Evolutionary conservation across 2,329 filamentous ascomycete genomes (phyloP).

Genomic region (Calonectria henricotiae): DNA sequence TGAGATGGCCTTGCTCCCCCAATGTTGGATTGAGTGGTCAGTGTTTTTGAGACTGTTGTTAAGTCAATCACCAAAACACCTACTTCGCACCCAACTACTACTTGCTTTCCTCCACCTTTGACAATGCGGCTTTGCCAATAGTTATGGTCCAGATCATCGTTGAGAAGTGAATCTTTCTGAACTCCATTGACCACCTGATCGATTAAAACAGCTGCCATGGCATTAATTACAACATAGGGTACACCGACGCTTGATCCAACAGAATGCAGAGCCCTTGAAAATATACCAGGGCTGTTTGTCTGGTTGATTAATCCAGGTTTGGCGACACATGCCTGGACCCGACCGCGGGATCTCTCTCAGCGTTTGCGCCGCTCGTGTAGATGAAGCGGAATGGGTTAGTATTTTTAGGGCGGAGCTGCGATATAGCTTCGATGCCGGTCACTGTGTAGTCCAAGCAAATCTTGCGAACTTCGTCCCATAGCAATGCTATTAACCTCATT

Average conservation of each 20-base stretch:
- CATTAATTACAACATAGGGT: not conserved
- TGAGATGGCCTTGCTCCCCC: too few species aligned
- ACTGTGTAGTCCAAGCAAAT: slow-evolving; percentile 8
- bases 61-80: too few species aligned
- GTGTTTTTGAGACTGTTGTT: too few species aligned
- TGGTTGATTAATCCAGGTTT: slow-evolving; percentile 3
- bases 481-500: not conserved
- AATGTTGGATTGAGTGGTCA: too few species aligned
- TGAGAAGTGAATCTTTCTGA: not conserved
- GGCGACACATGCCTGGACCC: not conserved
- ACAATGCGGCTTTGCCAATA: not conserved
- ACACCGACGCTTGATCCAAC: not conserved
- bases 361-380: slow-evolving; percentile 1
- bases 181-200: not conserved
- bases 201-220: not conserved
- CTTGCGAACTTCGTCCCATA: not conserved
- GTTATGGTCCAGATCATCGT: not conserved
- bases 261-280: not conserved
- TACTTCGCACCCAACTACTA: too few species aligned
- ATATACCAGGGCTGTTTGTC: not conserved
- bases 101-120: not conserved
- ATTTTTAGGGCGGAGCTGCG: not conserved
- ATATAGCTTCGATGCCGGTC: not conserved
- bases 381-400: not conserved
- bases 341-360: not conserved